phyloP scores from a whole-genome alignment of 345 rosid genomes.

The Brassica cretica region DNA sequence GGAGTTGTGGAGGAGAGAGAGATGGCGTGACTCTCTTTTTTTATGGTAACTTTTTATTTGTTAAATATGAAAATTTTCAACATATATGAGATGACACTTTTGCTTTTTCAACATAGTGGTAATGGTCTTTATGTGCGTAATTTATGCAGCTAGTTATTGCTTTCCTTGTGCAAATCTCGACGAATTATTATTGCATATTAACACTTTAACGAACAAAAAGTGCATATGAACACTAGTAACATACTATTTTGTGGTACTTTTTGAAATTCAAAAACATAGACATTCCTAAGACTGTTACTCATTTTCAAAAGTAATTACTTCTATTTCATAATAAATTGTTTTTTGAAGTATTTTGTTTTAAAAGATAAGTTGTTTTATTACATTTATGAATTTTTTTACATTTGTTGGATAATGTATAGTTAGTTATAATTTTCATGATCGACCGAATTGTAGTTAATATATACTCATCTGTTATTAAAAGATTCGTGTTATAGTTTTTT shows the following conservation, averaged over 20 bases:
- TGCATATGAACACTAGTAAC: background rate
- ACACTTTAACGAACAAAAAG: background rate
- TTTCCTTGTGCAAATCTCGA: conserved; percentile 27
- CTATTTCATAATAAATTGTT: background rate
- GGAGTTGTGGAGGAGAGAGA: conserved; percentile 33
- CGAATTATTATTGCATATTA: conserved; percentile 8
- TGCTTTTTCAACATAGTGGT: conserved; percentile 13
- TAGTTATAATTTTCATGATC: background rate
- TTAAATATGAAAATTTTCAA: background rate
- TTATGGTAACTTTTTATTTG: conserved; percentile 4
- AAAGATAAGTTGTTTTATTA: background rate
- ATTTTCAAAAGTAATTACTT: background rate
- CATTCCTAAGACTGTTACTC: background rate
- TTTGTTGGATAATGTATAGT: background rate
- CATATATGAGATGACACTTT: conserved; percentile 23
- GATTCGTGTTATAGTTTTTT: no score
- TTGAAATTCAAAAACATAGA: background rate
- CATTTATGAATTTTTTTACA: background rate
- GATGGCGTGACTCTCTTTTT: conserved; percentile 23
- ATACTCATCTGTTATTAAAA: no score
- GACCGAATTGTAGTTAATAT: no score
- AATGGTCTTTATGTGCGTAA: conserved; percentile 32
- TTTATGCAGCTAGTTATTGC: conserved; percentile 45
- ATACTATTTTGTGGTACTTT: background rate
- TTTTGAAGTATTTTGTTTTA: background rate